These are phyloP conservation scores for Arthrocladium fulminans DNA, from an alignment of 2,329 filamentous ascomycete species.

Conservation along the genomic window DNA sequence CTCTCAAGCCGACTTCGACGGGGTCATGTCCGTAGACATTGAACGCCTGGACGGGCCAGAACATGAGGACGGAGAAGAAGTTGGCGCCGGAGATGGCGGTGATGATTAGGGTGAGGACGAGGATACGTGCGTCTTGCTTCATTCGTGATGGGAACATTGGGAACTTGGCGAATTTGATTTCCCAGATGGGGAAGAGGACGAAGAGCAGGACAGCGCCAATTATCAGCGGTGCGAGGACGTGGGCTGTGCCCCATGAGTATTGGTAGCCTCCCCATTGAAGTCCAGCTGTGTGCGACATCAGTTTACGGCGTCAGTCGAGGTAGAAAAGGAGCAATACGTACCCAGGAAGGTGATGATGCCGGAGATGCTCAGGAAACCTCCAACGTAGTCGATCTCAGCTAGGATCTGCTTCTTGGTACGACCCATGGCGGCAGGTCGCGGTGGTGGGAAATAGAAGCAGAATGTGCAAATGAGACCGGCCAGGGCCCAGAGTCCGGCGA, in stretches of 20 bases:
- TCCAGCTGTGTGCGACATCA: conserved; percentile 26
- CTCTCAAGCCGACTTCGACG: conserved; percentile 55
- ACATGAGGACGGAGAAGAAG: conserved; percentile 46
- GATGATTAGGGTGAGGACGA: conserved; percentile 47
- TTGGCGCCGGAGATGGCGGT: conserved; percentile 52
- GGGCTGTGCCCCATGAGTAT: conserved; percentile 38
- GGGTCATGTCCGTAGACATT: conserved; percentile 59
- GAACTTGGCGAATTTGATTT: conserved; percentile 36
- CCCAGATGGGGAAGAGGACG: conserved; percentile 37
- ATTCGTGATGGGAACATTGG: conserved; percentile 38
- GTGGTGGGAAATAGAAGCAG: conserved; percentile 39
- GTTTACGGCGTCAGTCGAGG: neutral
- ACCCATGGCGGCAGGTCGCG: conserved; percentile 29
- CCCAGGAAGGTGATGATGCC: conserved; percentile 36
- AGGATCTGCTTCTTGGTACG: conserved; percentile 30
- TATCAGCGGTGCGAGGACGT: conserved; percentile 39
- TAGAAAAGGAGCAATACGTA: neutral
- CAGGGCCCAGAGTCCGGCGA: conserved; percentile 30
- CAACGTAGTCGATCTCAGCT: conserved; percentile 42
- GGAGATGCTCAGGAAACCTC: conserved; percentile 39
- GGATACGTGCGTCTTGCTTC: conserved; percentile 41
- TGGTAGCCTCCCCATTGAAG: conserved; percentile 45
- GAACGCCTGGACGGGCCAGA: conserved; percentile 56
- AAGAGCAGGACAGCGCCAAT: conserved; percentile 34
- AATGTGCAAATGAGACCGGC: conserved; percentile 34